Evolutionary conservation across 768 basidiomycete genomes (phyloP), one percentile per base, ranked within the genome.

Genomic region (Goffeauzyma gilvescens): DNA sequence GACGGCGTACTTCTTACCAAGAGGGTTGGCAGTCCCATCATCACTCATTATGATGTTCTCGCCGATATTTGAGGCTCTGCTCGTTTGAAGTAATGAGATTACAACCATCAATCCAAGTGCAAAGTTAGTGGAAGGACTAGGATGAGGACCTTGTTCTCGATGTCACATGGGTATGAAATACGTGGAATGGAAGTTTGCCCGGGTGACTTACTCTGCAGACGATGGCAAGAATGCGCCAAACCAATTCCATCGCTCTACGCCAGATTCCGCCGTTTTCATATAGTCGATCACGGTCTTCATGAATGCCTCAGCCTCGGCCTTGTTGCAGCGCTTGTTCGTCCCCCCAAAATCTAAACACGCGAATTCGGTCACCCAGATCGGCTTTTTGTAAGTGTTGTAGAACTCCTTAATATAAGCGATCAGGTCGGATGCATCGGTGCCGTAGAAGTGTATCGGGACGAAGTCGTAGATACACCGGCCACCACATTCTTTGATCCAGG

Each of bases 391-490:
- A 7, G 46, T 40, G 15, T 46, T 17, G 37, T 49, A 39, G 15
- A 51, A 49, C 32, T 55, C 47, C 41, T 44, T 21, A 2, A 13
- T 2, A n/a, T 17, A 23, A 32, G 17, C 25, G 7, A 25, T 13
- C 14, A n/a, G 25, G 27, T 22, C 5, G 33, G 15, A 27, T 2
- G 52, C 54, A 26, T 50, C 39, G 15, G 48, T 53, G 32, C 58
- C 58, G 37, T 60, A 60, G 32, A 51, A 60, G 28, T 60, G 58
- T 24, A 55, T 50, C 4, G 58, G 54, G 22, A 57, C 34, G 30
- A 60, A 57, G 34, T 57, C 58, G 46, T 50, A 57, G 38, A 48
- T 36, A 41, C 58, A 60, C 3, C 45, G 33, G 5, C 56, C 55
- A 3, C 32, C 55, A 46, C 58, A 60, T n/a, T 54, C 55, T 6